Base-by-base conservation (phyloP, 768 basidiomycete species). In the Agaricus sinodeliciosus region DNA sequence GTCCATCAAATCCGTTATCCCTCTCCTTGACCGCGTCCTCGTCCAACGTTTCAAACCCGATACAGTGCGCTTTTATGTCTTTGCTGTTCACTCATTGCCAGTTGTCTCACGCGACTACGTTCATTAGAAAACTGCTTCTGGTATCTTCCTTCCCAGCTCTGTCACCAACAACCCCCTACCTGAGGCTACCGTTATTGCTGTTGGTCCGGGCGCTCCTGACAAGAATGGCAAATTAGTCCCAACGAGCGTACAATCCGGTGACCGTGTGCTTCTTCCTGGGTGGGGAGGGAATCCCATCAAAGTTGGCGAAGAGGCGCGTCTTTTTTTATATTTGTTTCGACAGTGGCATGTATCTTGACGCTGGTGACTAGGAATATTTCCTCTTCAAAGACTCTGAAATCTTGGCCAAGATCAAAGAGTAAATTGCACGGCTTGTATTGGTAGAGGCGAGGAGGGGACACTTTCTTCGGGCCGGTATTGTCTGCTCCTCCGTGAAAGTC, bases 241-340 rank as follows among this genome's bases (percentile, higher is more conserved):
- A 2, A 81, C 85, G 6, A 67, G 72, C n/a, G 94, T 98, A 43
- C 84, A 87, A 72, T 78, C 87, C 15, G 95, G 95, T 37, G 96
- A 98, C 73, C 79, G 89, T 9, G 94, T 98, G 13, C 76, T 99
- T 49, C 75, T 99, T 3, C 95, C 96, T 9, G 92, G 91, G 4
- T 99, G 95, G 90, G 96, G 96, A 49, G 96, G 96, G 9, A 94
- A 85, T 65, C 68, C 90, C 15, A 93, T 99, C 70, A 99, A 99
- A 73, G 82, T 98, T 44, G 94, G 94, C 36, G 96, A 98, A 26
- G 94, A 98, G 67, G 95, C 92, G 63, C 55, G 87, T 78, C 9
- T 22, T 43, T 44, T 31, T 51, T 45, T 48, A 15, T 6, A 49
- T 27, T 18, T 49, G 0, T 12, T 19, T 43, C 9, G 36, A 48